phyloP scores from a whole-genome alignment of 2,329 filamentous ascomycete genomes.

The Penicillium sp. region DNA sequence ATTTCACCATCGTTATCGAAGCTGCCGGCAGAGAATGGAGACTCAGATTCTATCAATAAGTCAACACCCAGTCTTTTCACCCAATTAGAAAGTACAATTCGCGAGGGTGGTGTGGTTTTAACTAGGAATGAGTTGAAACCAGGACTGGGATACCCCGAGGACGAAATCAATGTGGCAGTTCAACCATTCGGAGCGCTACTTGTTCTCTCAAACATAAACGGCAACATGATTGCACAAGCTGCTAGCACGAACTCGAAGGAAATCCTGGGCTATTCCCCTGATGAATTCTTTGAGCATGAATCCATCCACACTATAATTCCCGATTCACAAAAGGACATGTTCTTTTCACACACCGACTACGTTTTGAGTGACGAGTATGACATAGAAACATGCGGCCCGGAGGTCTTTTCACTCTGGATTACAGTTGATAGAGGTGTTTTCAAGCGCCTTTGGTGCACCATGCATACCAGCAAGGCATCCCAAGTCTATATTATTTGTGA shows the following conservation, averaged over 20 bases:
- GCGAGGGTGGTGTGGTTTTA: constrained; percentile 4
- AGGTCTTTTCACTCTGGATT: constrained; percentile 77
- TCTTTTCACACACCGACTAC: constrained; percentile 81
- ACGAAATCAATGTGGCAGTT: constrained; percentile 71
- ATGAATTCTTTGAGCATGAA: constrained; percentile 69
- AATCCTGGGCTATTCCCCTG: constrained; percentile 73
- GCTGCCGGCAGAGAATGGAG: neutral
- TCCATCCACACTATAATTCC: constrained; percentile 82
- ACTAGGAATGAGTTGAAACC: neutral
- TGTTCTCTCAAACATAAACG: constrained; percentile 67
- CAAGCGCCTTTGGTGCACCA: constrained; percentile 79
- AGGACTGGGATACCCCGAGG: constrained; percentile 8
- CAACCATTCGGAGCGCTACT: constrained; percentile 77
- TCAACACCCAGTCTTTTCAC: neutral
- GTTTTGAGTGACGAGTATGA: constrained; percentile 77
- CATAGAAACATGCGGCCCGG: constrained; percentile 71
- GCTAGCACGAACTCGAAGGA: constrained; percentile 76
- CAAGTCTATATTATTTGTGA: constrained; percentile 77
- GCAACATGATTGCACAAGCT: constrained; percentile 66
- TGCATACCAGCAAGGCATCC: constrained; percentile 71
- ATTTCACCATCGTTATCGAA: neutral
- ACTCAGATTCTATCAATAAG: neutral
- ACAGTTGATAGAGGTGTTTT: constrained; percentile 54
- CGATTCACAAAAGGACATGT: constrained; percentile 75
- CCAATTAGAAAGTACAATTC: neutral